phyloP scores from a whole-genome alignment of 2,329 filamentous ascomycete genomes.

The Aspergillus uvarum region DNA sequence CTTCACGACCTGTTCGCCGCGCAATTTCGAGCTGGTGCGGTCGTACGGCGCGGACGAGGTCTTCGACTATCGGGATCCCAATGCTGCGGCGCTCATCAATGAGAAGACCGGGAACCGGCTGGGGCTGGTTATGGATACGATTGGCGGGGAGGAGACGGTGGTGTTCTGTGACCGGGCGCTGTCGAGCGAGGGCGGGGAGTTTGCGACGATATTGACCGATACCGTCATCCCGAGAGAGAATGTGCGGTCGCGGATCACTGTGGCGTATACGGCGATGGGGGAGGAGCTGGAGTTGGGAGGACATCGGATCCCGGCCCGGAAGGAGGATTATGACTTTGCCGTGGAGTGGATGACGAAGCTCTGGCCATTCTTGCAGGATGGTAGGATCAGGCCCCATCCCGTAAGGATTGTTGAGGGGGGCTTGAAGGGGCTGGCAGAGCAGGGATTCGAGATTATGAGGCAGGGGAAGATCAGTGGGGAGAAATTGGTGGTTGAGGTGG shows the following conservation, averaged over 20 bases:
- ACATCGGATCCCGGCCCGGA: conserved; percentile 28
- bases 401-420: conserved; percentile 43
- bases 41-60: conserved; percentile 32
- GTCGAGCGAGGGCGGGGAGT: conserved; percentile 29
- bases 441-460: conserved; percentile 45
- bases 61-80: conserved; percentile 34
- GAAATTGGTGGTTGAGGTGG: conserved; percentile 48
- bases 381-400: conserved; percentile 47
- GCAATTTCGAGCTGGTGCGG: conserved; percentile 35
- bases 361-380: conserved; percentile 42
- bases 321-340: conserved; percentile 45
- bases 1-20: conserved; percentile 35
- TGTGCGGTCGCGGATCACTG: conserved; percentile 26
- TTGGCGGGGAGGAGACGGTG: conserved; percentile 26
- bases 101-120: conserved; percentile 32
- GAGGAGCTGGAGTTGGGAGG: conserved; percentile 31
- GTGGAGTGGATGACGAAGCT: conserved; percentile 42
- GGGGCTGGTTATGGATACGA: conserved; percentile 36
- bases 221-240: conserved; percentile 29
- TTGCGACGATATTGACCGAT: conserved; percentile 24
- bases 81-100: conserved; percentile 28
- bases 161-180: conserved; percentile 34
- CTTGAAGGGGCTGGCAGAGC: conserved; percentile 44
- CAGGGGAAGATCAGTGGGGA: conserved; percentile 47
- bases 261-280: conserved; percentile 35